phyloP scores from a whole-genome alignment of 1,284 basidiomycete genomes.

The Ceratobasidium sp. region DNA sequence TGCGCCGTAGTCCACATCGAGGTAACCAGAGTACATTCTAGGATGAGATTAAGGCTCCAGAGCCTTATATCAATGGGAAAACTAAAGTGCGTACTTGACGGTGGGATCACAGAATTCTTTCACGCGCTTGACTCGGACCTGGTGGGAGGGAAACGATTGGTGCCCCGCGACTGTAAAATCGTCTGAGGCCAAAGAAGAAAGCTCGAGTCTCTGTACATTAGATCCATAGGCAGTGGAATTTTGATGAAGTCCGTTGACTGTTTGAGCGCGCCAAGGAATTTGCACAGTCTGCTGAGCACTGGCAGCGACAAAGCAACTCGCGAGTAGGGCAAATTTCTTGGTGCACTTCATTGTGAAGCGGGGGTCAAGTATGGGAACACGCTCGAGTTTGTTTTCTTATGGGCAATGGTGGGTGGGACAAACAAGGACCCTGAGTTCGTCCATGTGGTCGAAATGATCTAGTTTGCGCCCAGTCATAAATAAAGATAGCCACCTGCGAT shows the following conservation, averaged over 20 bases:
- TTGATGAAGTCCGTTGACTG: neutral
- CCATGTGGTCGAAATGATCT: constrained; percentile 8
- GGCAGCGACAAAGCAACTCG: neutral
- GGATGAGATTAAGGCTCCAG: neutral
- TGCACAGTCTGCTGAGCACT: neutral
- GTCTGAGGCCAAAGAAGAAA: constrained; percentile 25
- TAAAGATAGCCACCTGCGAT: neutral
- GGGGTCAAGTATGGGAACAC: neutral
- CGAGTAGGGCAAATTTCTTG: neutral
- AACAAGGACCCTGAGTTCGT: constrained; percentile 12
- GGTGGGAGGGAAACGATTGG: constrained; percentile 31
- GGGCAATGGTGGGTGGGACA: neutral
- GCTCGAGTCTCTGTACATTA: constrained; percentile 14
- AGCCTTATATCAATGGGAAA: neutral
- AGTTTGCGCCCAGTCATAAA: neutral
- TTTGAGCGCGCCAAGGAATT: constrained; percentile 4
- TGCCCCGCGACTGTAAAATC: constrained; percentile 29
- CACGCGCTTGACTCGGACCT: constrained; percentile 32
- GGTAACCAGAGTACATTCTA: constrained; percentile 72
- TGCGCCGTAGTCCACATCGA: constrained; percentile 77
- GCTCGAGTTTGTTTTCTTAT: neutral
- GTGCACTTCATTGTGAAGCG: neutral
- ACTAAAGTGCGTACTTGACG: constrained; percentile 21
- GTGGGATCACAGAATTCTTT: constrained; percentile 34
- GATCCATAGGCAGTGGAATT: constrained; percentile 30